phyloP scores from a whole-genome alignment of 2,329 filamentous ascomycete genomes.

The Lomentospora prolificans region DNA sequence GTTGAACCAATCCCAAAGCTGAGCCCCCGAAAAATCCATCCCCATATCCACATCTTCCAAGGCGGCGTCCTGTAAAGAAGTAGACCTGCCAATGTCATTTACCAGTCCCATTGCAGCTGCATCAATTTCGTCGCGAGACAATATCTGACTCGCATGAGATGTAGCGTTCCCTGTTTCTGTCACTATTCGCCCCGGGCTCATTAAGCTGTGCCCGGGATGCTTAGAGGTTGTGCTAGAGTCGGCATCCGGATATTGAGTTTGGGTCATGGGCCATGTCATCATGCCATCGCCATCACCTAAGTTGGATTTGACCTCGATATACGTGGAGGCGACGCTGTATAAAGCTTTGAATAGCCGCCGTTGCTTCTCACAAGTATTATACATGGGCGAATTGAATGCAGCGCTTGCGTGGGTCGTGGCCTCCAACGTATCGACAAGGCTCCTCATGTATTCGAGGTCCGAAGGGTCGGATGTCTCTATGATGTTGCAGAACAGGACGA shows the following conservation, averaged over 20 bases:
- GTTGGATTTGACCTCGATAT: slow-evolving; percentile 12
- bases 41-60: no score
- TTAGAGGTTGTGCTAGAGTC: not conserved
- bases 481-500: slow-evolving; percentile 39
- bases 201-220: not conserved
- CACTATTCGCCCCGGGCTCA: no score
- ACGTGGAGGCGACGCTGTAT: slow-evolving; percentile 15
- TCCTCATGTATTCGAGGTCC: slow-evolving; percentile 36
- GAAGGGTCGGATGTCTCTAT: slow-evolving; percentile 32
- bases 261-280: not conserved
- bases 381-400: slow-evolving; percentile 5
- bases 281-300: not conserved
- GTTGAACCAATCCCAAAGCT: no score
- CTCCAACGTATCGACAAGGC: slow-evolving; percentile 28
- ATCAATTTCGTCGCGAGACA: no score
- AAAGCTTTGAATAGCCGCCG: slow-evolving; percentile 15
- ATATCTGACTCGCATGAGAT: no score
- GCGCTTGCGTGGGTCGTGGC: no score
- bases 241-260: not conserved
- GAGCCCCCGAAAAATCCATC: no score
- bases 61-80: no score
- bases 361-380: slow-evolving; percentile 12
- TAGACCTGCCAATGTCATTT: no score
- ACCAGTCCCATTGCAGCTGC: no score
- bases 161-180: no score